Conservation (phyloP, 2,329 filamentous ascomycete genomes). For the Phoma sp. region DNA sequence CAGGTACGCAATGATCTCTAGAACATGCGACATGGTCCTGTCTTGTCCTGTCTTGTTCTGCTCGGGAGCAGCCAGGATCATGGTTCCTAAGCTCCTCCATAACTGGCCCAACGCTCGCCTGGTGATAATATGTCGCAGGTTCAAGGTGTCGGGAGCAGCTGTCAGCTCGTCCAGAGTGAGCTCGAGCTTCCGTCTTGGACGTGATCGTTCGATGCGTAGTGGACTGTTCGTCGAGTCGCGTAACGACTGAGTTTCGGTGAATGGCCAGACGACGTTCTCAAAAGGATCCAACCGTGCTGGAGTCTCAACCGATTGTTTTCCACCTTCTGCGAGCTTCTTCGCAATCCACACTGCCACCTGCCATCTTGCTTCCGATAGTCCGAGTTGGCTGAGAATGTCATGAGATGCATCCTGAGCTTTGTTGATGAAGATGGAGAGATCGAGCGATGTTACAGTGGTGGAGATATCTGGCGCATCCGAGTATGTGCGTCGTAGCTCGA, state of each 20-base stretch:
- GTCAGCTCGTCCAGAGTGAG: slow-evolving; percentile 34
- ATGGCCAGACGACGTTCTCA: slow-evolving; percentile 27
- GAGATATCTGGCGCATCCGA: slow-evolving; percentile 16
- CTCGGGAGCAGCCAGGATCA: slow-evolving; percentile 51
- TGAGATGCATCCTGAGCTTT: slow-evolving; percentile 38
- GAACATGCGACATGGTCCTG: slow-evolving; percentile 51
- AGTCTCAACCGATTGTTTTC: slow-evolving; percentile 18
- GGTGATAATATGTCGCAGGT: slow-evolving; percentile 23
- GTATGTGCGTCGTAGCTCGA: slow-evolving; percentile 34
- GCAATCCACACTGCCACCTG: slow-evolving; percentile 54
- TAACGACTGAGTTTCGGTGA: slow-evolving; percentile 22
- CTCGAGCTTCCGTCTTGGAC: slow-evolving; percentile 21
- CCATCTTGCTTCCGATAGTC: slow-evolving; percentile 51
- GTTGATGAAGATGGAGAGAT: slow-evolving; percentile 35
- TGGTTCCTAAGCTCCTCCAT: slow-evolving; percentile 55
- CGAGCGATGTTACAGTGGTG: slow-evolving; percentile 30
- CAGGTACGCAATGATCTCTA: slow-evolving; percentile 56
- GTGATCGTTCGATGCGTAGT: slow-evolving; percentile 24
- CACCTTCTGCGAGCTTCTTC: slow-evolving; percentile 50
- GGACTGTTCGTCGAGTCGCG: slow-evolving; percentile 34
- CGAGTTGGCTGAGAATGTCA: slow-evolving; percentile 52
- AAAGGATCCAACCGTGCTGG: slow-evolving; percentile 23
- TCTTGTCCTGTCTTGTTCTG: slow-evolving; percentile 21
- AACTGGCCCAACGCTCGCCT: slow-evolving; percentile 53
- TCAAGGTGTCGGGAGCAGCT: slow-evolving; percentile 34